Base-by-base conservation (phyloP, 2,329 filamentous ascomycete species). In the Cordyceps sp. region DNA sequence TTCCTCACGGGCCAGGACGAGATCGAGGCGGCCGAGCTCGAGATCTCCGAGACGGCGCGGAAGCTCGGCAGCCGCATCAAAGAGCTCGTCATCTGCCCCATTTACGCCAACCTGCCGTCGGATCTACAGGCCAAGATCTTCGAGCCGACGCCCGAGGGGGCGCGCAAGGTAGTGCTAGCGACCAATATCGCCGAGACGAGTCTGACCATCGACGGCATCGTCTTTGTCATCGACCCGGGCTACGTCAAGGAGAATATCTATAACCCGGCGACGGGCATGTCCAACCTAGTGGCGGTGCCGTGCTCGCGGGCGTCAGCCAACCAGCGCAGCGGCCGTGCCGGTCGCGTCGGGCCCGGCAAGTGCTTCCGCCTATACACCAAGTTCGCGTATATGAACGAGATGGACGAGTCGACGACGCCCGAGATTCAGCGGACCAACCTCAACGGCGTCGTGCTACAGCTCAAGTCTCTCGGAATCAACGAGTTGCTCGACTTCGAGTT, bases 151-250 rank as follows among this genome's bases (percentile, higher is more conserved):
- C 88, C 90, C 0, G 72, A 78, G 0, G 78, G 78, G 14, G 78
- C 81, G 0, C 71, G 90, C 19, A 98, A 96, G 50, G 84, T 96
- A 0, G 84, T 98, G 0, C 59, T 96, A 24, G 85, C 88, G 0
- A 96, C 90, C 3, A 98, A 98, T 49, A 96, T 98, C 52, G 90
- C 90, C 3, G 90, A 98, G 53, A 98, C 90, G 0, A 85, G 76
- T 61, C 59, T 98, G 47, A 98, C 90, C 0, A 93, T 98, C 36
- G 86, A 96, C 49, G 88, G 86, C 13, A 93, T 96, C 37, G 80
- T 88, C 8, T 94, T 92, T 50, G 90, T 96, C 23, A 93, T 96
- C 37, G 90, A 98, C 44, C 82, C 82, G 0, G 90, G 90, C 1
- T 93, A 92, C 41, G 84, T 90, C 39, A 98, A 98, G 53, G 84